Conservation (phyloP, 495 filamentous ascomycete genomes). For the Hyaloscypha hepaticicola region DNA sequence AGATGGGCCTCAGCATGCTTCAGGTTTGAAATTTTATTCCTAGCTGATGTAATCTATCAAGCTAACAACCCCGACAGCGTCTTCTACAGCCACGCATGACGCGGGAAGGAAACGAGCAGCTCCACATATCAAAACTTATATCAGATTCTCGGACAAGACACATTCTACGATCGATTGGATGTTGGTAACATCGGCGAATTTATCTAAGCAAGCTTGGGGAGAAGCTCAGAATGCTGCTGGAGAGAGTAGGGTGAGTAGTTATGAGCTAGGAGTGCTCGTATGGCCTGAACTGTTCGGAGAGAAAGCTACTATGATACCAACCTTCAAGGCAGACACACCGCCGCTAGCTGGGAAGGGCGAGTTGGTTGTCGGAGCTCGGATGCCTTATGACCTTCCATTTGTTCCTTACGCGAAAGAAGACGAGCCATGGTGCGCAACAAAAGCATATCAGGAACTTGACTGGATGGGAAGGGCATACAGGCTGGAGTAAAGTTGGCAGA, state of each 20-base stretch:
- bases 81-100: constrained; percentile 11
- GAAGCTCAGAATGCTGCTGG: constrained; percentile 49
- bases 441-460: constrained; percentile 61
- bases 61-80: not conserved
- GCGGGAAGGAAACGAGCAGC: constrained; percentile 71
- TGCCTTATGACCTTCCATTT: constrained; percentile 83
- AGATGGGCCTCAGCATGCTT: constrained; percentile 46
- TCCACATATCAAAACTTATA: constrained; percentile 90
- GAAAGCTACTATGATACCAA: constrained; percentile 61
- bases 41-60: not conserved
- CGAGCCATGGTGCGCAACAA: constrained; percentile 77
- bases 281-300: constrained; percentile 71
- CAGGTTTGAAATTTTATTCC: constrained; percentile 7
- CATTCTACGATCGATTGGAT: constrained; percentile 75
- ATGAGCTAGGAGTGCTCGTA: constrained; percentile 82
- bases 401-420: constrained; percentile 61
- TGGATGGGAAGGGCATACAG: constrained; percentile 40
- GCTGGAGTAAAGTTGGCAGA: not conserved
- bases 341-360: constrained; percentile 1
- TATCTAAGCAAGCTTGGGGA: constrained; percentile 93
- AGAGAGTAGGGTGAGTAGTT: constrained; percentile 72
- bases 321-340: constrained; percentile 62
- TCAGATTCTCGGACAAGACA: constrained; percentile 58
- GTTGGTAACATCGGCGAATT: constrained; percentile 75
- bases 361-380: constrained; percentile 62